phyloP scores from a whole-genome alignment of 202 grass and related monocot species.

The Hordeum pubiflorum region DNA sequence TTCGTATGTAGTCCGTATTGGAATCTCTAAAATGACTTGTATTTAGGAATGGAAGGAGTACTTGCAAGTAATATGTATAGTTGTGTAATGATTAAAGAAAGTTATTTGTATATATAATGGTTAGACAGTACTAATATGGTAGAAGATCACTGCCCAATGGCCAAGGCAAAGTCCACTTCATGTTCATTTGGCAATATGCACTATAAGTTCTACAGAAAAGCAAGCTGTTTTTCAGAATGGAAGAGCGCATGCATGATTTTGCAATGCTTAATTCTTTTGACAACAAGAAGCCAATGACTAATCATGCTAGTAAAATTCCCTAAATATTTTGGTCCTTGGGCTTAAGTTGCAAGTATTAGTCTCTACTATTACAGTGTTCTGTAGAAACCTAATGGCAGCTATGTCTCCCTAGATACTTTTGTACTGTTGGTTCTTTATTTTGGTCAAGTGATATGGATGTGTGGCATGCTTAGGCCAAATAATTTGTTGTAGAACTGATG shows the following conservation, averaged over 20 bases:
- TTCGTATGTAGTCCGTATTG: too few relatives aligned
- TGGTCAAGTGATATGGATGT: neutral
- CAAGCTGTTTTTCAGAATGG: neutral
- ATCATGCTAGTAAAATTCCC: neutral
- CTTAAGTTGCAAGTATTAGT: neutral
- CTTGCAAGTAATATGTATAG: neutral
- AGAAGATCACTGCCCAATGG: neutral
- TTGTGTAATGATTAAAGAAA: neutral
- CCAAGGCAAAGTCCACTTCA: slow-evolving; percentile 11
- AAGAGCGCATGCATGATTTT: slow-evolving; percentile 1
- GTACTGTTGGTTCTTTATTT: slow-evolving; percentile 8
- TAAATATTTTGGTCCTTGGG: neutral
- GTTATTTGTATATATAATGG: neutral
- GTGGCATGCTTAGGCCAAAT: neutral
- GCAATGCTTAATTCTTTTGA: neutral
- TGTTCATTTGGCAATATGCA: slow-evolving; percentile 15
- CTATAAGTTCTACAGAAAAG: neutral
- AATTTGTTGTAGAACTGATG: neutral
- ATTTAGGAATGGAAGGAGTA: too few relatives aligned
- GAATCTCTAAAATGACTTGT: too few relatives aligned
- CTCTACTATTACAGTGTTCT: neutral
- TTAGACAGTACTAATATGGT: slow-evolving; percentile 7
- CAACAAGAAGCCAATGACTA: neutral
- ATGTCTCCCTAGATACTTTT: neutral
- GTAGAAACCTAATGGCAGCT: neutral